These are phyloP conservation scores for Rhizoclosmatium globosum DNA, from an alignment of 192 early-diverging fungal genomes.

Conservation along the genomic window DNA sequence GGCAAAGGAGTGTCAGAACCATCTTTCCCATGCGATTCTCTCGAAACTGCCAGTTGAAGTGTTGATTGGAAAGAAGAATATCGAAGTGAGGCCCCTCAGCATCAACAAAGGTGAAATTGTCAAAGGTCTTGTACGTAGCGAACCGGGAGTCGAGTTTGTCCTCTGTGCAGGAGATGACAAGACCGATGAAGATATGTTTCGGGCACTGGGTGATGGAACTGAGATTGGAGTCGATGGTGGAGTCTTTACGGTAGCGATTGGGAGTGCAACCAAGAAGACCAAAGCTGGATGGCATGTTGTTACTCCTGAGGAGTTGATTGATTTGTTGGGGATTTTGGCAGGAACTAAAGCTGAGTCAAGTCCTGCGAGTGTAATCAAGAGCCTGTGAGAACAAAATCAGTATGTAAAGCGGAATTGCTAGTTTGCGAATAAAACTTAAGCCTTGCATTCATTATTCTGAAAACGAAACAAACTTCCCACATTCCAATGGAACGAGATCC, in stretches of 20 bases:
- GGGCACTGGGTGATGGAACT: constrained; percentile 58
- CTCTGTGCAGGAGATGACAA: constrained; percentile 97
- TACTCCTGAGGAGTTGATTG: constrained; percentile 71
- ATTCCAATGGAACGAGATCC: too few species aligned
- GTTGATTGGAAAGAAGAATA: constrained; percentile 94
- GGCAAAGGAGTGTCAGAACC: constrained; percentile 96
- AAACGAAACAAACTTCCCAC: too few species aligned
- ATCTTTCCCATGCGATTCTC: constrained; percentile 88
- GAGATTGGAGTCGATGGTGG: constrained; percentile 53
- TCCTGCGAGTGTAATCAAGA: too few species aligned
- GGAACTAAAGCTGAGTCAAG: too few species aligned
- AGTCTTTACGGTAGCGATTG: constrained; percentile 86
- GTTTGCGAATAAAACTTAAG: too few species aligned
- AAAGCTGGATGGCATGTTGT: constrained; percentile 85
- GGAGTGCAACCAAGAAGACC: constrained; percentile 87
- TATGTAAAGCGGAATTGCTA: too few species aligned
- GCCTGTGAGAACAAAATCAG: too few species aligned
- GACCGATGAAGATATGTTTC: constrained; percentile 99
- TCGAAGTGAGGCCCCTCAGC: constrained; percentile 90
- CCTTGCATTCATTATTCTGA: too few species aligned
- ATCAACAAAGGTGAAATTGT: constrained; percentile 99
- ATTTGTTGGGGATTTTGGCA: constrained; percentile 39
- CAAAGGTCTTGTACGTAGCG: constrained; percentile 74
- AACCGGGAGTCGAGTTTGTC: constrained; percentile 83
- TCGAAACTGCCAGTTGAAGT: constrained; percentile 96